Percentiles rank a stretch among this genome's conserved stretches.
These are phyloP conservation scores for Phialemonium atrogriseum DNA, from an alignment of 2,329 filamentous ascomycete species.

Conservation along the genomic window DNA sequence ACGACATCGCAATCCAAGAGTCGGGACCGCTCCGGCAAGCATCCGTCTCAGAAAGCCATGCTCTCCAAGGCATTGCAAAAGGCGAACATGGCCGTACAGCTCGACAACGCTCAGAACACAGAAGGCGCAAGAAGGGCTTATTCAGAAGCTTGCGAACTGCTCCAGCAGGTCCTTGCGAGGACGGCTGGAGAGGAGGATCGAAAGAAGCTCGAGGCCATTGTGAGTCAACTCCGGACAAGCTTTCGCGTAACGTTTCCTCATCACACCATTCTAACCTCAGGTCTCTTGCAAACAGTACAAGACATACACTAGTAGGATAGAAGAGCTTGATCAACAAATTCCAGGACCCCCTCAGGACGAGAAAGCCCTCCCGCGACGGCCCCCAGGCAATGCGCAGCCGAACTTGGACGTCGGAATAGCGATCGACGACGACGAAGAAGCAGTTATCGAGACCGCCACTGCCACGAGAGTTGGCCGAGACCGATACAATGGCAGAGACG, in stretches of 20 bases:
- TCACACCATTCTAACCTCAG: constrained; percentile 14
- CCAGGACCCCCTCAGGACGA: constrained; percentile 46
- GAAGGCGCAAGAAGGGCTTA: constrained; percentile 88
- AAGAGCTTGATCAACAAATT: constrained; percentile 70
- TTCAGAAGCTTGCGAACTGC: constrained; percentile 76
- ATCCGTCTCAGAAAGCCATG: constrained; percentile 86
- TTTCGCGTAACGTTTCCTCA: constrained; percentile 7
- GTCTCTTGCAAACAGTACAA: constrained; percentile 53
- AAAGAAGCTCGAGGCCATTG: constrained; percentile 86
- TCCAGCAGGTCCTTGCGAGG: constrained; percentile 79
- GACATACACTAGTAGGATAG: constrained; percentile 85
- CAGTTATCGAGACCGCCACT: constrained; percentile 43
- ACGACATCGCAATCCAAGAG: constrained; percentile 27
- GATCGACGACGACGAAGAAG: constrained; percentile 36
- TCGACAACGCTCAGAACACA: constrained; percentile 94
- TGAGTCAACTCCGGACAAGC: constrained; percentile 40
- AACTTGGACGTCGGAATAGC: constrained; percentile 24
- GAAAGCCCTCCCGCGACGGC: constrained; percentile 68
- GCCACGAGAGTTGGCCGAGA: constrained; percentile 42
- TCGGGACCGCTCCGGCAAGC: constrained; percentile 27
- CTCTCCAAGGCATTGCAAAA: constrained; percentile 91
- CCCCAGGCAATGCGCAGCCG: too few relatives aligned
- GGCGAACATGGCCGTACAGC: constrained; percentile 87
- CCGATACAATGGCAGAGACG: constrained; percentile 10
- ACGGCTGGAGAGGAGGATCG: constrained; percentile 81